Base-by-base conservation (phyloP, 2,329 filamentous ascomycete species). In the Ophiocordyceps camponoti-rufipedis region DNA sequence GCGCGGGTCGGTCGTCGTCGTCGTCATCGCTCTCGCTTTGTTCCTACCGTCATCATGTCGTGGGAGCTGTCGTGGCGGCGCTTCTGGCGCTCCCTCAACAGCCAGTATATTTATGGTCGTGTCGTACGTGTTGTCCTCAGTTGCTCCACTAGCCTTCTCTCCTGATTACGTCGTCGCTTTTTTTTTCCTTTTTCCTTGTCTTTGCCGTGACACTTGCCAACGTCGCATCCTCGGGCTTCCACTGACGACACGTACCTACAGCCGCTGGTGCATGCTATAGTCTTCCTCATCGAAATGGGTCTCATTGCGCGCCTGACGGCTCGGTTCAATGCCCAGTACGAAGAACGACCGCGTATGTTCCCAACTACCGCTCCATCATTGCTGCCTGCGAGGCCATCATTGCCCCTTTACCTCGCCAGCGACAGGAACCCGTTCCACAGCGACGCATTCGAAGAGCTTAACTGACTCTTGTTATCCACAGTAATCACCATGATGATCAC, bases 401-500 rank as follows among this genome's bases (percentile, higher is more conserved):
- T n/a, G 7, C 2, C 19, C 39, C 18, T 12, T 41, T 18, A 12
- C 18, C 10, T 10, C 10, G 9, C 16, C 3, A 19, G 12, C 18
- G 19, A 28, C 11, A 13, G 18, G 18, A 12, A 28, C 4, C 11
- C 18, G 18, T 41, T 5, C 10, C 18, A 28, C 8, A 14, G 10
- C 7, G 7, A 28, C 11, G 19, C 11, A 41, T 23, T 23, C 23
- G 11, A 23, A 9, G 4, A 19, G 12, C 9, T 41, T 18, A 23
- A 28, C 39, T 28, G 3, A n/a, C 45, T 44, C 13, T 7, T 29
- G 19, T 16, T 12, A 18, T n/a, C 9, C 14, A 10, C 59, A 84
- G 85, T 98, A 40, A 76, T 98, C 56, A 98, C 91, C 50, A 98
- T 94, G 65, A 98, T 98, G 89, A 85, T 95, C 59, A 94, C 89